A percentile compares a stretch with the other conserved stretches of the same genome.
Conservation (phyloP, 2,329 filamentous ascomycete species). For the Penicillium sp. region DNA sequence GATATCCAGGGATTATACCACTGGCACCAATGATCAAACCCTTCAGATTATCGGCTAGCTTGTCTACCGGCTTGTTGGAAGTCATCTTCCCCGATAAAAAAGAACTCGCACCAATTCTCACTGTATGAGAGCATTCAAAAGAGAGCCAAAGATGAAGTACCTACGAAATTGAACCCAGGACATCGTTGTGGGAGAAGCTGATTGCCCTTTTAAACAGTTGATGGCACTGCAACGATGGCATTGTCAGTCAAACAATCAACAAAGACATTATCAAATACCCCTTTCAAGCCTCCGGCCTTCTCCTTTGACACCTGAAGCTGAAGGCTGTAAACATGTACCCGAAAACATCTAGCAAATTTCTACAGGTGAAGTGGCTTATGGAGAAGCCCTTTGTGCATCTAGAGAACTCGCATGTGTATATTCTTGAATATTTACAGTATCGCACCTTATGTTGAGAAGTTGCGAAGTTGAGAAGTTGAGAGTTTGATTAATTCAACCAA, state of each 20-base stretch:
- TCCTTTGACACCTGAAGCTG: not conserved
- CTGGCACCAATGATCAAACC: constrained; percentile 52
- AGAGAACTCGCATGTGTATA: not conserved
- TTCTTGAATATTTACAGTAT: not conserved
- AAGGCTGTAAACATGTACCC: too few species aligned
- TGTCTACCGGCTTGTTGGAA: not conserved
- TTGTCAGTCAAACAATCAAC: not conserved
- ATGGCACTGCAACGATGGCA: not conserved
- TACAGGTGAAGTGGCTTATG: not conserved
- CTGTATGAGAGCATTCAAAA: not conserved
- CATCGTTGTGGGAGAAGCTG: not conserved
- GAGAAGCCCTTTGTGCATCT: not conserved
- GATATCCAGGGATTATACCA: constrained; percentile 55
- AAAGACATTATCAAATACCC: not conserved
- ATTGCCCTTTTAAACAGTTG: not conserved
- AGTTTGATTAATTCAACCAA: not conserved
- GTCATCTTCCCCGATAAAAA: not conserved
- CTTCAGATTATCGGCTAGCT: constrained; percentile 7
- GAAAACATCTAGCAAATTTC: not conserved
- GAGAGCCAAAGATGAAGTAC: not conserved
- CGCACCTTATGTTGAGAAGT: not conserved
- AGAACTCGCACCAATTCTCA: too few species aligned
- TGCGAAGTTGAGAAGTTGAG: not conserved
- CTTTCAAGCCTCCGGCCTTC: not conserved
- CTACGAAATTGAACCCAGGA: not conserved